Evolutionary conservation across 2,329 filamentous ascomycete species (phyloP).

Genomic region (Aspergillus japonicus): DNA sequence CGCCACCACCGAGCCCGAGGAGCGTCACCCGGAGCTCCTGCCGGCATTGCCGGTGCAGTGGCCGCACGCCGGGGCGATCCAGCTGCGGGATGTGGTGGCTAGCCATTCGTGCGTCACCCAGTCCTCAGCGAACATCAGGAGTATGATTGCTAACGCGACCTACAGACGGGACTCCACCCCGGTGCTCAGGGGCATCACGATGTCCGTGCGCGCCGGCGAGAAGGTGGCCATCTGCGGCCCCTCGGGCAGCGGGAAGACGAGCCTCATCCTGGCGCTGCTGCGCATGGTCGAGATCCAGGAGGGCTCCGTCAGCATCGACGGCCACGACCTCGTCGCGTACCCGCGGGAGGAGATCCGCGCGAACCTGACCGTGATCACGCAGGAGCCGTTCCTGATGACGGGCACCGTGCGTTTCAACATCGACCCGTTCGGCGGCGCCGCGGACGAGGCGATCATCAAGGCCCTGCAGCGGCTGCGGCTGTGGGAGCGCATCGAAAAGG

Average conservation of each 20-base stretch:
- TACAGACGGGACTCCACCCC: not conserved
- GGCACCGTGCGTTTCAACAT: slow-evolving; percentile 30
- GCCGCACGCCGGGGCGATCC: slow-evolving; percentile 21
- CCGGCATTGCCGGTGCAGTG: slow-evolving; percentile 10
- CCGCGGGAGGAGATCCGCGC: slow-evolving; percentile 17
- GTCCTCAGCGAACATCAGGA: not conserved
- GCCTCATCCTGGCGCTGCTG: slow-evolving; percentile 23
- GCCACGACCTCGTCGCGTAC: slow-evolving; percentile 19
- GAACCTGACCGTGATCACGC: slow-evolving; percentile 25
- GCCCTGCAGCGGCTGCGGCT: slow-evolving; percentile 24
- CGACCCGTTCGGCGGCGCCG: slow-evolving; percentile 28
- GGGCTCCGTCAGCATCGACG: slow-evolving; percentile 26
- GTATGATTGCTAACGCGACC: not conserved
- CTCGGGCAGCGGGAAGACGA: slow-evolving; percentile 23
- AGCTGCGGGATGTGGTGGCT: slow-evolving; percentile 5
- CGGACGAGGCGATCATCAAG: slow-evolving; percentile 24
- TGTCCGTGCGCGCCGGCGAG: slow-evolving; percentile 26
- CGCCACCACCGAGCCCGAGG: slow-evolving; percentile 32
- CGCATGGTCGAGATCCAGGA: slow-evolving; percentile 28
- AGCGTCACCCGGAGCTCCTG: not conserved
- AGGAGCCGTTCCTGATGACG: slow-evolving; percentile 26
- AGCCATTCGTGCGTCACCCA: not conserved
- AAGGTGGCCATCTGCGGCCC: slow-evolving; percentile 34
- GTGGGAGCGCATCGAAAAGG: slow-evolving; percentile 23
- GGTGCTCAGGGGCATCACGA: slow-evolving; percentile 26